These are phyloP conservation scores for Mucor racemosus DNA, from an alignment of 371 early-diverging fungal species.

Conservation along the genomic window DNA sequence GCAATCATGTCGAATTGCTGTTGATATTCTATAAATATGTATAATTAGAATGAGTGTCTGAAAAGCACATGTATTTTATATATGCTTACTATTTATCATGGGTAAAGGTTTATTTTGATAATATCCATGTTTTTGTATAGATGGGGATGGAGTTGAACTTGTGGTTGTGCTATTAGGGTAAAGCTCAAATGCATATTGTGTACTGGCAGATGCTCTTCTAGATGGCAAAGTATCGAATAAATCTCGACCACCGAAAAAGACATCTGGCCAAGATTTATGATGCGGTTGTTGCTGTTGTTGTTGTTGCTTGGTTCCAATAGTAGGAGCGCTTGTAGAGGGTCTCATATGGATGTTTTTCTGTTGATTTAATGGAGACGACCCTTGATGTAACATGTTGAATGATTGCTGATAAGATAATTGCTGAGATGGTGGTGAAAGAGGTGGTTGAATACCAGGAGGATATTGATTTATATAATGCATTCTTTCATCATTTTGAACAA, in stretches of 20 bases:
- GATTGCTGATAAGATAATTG: neutral
- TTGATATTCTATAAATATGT: neutral
- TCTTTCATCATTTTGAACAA: slow-evolving; percentile 5
- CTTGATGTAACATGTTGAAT: neutral
- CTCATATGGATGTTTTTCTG: neutral
- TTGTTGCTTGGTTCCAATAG: slow-evolving; percentile 10
- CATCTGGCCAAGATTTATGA: slow-evolving; percentile 21
- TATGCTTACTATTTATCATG: slow-evolving; percentile 3
- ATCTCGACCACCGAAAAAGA: slow-evolving; percentile 20
- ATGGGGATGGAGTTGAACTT: neutral
- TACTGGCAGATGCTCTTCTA: slow-evolving; percentile 17
- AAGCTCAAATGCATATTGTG: slow-evolving; percentile 18
- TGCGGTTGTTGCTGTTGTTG: neutral
- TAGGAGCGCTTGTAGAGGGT: slow-evolving; percentile 3
- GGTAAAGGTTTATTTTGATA: neutral
- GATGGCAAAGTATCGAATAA: slow-evolving; percentile 20
- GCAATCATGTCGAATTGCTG: neutral
- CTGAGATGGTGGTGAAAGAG: slow-evolving; percentile 2
- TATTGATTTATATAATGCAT: neutral
- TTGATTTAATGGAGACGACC: neutral
- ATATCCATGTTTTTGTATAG: slow-evolving; percentile 2
- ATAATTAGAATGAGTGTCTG: neutral
- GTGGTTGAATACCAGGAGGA: neutral
- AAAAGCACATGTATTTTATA: neutral
- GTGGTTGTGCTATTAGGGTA: slow-evolving; percentile 17